A percentile compares a stretch with the other conserved stretches of the same genome.
Evolutionary conservation across 495 filamentous ascomycete species (phyloP).

Genomic region (Neurospora sp.): DNA sequence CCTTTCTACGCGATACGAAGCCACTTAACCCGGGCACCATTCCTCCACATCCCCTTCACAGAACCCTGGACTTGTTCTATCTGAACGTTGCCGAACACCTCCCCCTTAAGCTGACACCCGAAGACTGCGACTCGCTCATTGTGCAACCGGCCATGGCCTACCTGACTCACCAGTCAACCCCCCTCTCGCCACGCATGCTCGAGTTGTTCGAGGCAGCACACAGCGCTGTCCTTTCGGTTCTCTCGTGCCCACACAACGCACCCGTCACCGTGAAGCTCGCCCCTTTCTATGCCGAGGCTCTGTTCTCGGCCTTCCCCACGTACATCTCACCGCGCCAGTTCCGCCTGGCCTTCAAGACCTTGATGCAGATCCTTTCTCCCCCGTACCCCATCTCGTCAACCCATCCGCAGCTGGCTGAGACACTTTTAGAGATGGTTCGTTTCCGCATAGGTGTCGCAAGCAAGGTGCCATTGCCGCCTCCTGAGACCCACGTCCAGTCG

Average conservation of each 20-base stretch:
- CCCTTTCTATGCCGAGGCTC: constrained; percentile 76
- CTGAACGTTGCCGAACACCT: constrained; percentile 86
- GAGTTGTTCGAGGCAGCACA: constrained; percentile 91
- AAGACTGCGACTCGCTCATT: constrained; percentile 60
- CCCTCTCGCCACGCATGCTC: constrained; percentile 34
- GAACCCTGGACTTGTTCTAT: constrained; percentile 81
- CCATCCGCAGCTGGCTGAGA: constrained; percentile 67
- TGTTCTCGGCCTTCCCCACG: constrained; percentile 75
- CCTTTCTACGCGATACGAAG: constrained; percentile 58
- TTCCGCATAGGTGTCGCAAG: constrained; percentile 53
- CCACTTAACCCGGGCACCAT: constrained; percentile 51
- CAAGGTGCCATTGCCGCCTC: constrained; percentile 24
- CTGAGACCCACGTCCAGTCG: constrained; percentile 11
- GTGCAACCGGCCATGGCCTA: constrained; percentile 68
- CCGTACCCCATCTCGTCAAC: constrained; percentile 60
- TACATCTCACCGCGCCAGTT: constrained; percentile 85
- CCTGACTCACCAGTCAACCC: constrained; percentile 48
- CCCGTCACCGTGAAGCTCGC: constrained; percentile 60
- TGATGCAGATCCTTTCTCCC: constrained; percentile 77
- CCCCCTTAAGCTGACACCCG: constrained; percentile 53
- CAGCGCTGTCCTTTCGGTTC: constrained; percentile 69
- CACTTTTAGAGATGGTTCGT: constrained; percentile 70
- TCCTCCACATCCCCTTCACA: constrained; percentile 63
- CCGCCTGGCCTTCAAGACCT: constrained; percentile 81
- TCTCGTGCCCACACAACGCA: constrained; percentile 70